A percentile compares a stretch with the other conserved stretches of the same genome.
These are phyloP conservation scores for Apiospora aurea DNA, from an alignment of 2,329 filamentous ascomycete genomes.

Conservation along the genomic window DNA sequence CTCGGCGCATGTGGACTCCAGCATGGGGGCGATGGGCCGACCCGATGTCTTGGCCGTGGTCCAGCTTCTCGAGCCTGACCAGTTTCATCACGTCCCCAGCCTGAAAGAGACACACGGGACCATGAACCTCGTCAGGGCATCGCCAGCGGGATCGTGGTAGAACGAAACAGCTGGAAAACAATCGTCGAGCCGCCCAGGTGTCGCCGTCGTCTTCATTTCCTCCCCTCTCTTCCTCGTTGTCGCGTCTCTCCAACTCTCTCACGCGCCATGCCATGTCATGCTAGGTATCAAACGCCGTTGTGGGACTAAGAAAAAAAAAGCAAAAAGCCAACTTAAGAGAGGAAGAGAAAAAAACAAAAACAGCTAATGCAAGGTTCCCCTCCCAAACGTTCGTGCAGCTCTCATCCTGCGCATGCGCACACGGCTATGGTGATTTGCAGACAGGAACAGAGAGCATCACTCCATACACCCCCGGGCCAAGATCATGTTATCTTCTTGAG, in stretches of 20 bases:
- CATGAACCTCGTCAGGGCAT: neutral
- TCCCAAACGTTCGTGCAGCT: neutral
- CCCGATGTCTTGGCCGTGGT: neutral
- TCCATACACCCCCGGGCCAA: neutral
- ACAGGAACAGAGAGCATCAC: neutral
- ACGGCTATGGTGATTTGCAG: neutral
- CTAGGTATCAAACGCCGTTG: slow-evolving; percentile 20
- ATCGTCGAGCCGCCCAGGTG: neutral
- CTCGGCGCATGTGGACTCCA: neutral
- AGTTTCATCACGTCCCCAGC: neutral
- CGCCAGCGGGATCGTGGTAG: neutral
- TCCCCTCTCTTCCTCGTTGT: neutral
- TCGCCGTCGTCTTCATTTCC: neutral
- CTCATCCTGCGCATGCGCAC: neutral
- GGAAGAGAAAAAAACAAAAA: neutral
- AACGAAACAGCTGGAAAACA: neutral
- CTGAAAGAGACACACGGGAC: neutral
- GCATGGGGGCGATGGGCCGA: neutral
- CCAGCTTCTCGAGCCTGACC: neutral
- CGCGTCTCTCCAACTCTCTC: neutral
- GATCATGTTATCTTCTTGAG: neutral
- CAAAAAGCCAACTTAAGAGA: slow-evolving; percentile 17
- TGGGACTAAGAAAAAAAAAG: slow-evolving; percentile 11
- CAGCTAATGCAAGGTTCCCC: neutral
- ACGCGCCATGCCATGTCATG: slow-evolving; percentile 19